Evolutionary conservation across 2,329 filamentous ascomycete species (phyloP), one percentile per base, ranked within the genome.

Genomic region (Penicillium sp.): DNA sequence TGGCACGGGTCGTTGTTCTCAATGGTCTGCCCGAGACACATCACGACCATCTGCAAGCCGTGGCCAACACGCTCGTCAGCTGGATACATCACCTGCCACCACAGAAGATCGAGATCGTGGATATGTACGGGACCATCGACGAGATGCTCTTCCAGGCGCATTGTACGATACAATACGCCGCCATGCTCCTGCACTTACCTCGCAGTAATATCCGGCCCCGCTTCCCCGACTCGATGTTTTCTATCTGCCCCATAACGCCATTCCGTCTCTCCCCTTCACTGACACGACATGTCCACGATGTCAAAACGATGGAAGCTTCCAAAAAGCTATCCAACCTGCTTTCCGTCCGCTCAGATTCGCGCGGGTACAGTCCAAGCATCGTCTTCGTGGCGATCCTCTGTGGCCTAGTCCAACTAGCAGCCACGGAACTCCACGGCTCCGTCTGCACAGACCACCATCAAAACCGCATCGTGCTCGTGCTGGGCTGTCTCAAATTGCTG

Each of bases 51-150:
- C 79, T 86, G 9, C 83, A 87, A 64, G 81, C 82, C 19, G 81
- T 83, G 16, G 78, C 80, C 61, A 78, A 79, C 33, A 72, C 77
- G 27, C 78, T 87, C 24, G 81, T 81, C 14, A 92, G 91, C 70
- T 96, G 91, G 90, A 82, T 85, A 36, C 82, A 93, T 41, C 88
- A 93, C 66, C 79, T 96, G 0, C 91, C 92, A 0, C 76, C 80
- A 2, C 79, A 80, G 19, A 94, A 94, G 74, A 81, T 82, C 55
- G 84, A 89, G 61, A 82, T 89, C 10, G 79, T 93, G 41, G 83
- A 86, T 62, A 83, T 83, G 66, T 84, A 87, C 63, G 87, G 90
- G 33, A 82, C 85, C 60, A 80, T 92, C 14, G 92, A 96, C 71
- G 90, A 94, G 53, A 69, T 71, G 64, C 59, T 75, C 2, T 70